These are phyloP conservation scores for Ilyonectria robusta DNA, from an alignment of 2,329 filamentous ascomycete genomes.

Conservation along the genomic window DNA sequence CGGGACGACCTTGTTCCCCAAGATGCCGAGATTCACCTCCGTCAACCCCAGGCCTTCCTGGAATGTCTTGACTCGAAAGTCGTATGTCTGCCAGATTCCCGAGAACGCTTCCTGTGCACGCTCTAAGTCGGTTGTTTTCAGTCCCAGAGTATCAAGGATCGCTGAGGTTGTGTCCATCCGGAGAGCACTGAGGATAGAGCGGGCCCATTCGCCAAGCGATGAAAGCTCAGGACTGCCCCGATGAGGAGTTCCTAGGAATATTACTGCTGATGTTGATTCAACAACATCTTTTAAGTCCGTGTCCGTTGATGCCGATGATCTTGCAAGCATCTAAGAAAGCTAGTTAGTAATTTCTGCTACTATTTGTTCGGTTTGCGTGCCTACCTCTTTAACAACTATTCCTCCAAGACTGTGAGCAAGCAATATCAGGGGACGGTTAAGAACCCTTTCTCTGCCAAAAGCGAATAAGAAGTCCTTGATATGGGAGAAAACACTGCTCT, in stretches of 20 bases:
- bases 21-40: constrained; percentile 15
- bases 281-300: constrained; percentile 38
- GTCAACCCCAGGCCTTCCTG: constrained; percentile 30
- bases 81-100: constrained; percentile 15
- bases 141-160: constrained; percentile 22
- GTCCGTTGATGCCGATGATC: constrained; percentile 1
- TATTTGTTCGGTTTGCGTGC: not conserved
- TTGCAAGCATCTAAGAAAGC: constrained; percentile 23
- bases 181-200: constrained; percentile 38
- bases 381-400: constrained; percentile 33
- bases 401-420: constrained; percentile 28
- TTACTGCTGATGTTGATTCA: constrained; percentile 43
- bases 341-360: not conserved
- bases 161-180: constrained; percentile 20
- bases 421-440: constrained; percentile 18
- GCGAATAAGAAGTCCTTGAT: constrained; percentile 32
- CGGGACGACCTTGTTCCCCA: constrained; percentile 32
- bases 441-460: not conserved
- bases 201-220: constrained; percentile 23
- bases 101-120: constrained; percentile 29
- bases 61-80: constrained; percentile 37
- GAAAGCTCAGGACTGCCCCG: constrained; percentile 43
- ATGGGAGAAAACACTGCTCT: constrained; percentile 28
- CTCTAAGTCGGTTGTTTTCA: constrained; percentile 31
- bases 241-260: constrained; percentile 56